Base-by-base conservation (phyloP, 2,329 filamentous ascomycete species). In the Epichloe elymi region DNA sequence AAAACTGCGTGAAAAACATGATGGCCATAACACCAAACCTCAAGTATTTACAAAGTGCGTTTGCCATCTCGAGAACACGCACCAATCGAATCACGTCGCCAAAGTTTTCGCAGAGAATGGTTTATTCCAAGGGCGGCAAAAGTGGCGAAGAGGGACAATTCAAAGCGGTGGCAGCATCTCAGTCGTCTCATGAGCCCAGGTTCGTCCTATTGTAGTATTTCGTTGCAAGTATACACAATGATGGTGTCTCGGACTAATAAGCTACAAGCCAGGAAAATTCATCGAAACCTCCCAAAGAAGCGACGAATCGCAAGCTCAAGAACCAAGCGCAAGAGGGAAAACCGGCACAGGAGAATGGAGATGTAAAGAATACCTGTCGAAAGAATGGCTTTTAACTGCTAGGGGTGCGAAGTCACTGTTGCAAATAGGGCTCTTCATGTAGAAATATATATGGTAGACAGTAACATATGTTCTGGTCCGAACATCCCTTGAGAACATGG, bases 251-350 rank as follows among this genome's bases (percentile, higher is more conserved):
- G 14, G 11, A 43, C 47, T 49, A 14, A 49, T 26, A 37, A 36
- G 5, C 17, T 14, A 5, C 8, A 11, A 48, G 37, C 26, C 26
- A 49, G 47, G 47, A 49, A 17, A 49, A 17, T 19, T 17, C 15
- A n/a, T 42, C 47, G 12, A 49, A 49, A n/a, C 47, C 47, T 43
- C 47, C 47, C 17, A 15, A 49, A 5, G n/a, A 49, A 26, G 39
- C 39, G 30, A 30, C 47, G 14, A 19, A n/a, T 6, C 39, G 6
- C 17, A 3, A 3, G 15, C 39, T 33, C 30, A 12, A 43, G 17
- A 17, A 44, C 4, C 19, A n/a, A 30, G 37, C 39, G 30, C 42
- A 6, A n/a, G 36, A 39, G 19, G 14, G 10, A 1, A 19, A 23
- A 20, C 14, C 14, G 7, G 12, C n/a, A 20, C 14, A 17, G n/a